These are phyloP conservation scores for Tricholoma sp. DNA, from an alignment of 768 basidiomycete species.

Conservation along the genomic window DNA sequence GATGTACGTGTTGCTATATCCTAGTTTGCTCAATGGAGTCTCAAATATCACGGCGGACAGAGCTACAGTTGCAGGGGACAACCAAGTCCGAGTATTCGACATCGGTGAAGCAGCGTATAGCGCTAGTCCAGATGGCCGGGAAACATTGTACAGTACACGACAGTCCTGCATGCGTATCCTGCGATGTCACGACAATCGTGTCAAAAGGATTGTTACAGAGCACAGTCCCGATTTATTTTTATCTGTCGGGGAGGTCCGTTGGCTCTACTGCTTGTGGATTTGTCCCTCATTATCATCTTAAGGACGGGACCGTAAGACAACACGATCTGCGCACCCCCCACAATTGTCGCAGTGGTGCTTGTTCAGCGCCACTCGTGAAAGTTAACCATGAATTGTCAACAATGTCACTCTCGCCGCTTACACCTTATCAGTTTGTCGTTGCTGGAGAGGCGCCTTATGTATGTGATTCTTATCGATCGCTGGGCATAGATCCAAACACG, in stretches of 20 bases:
- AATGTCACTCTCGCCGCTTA: constrained; percentile 68
- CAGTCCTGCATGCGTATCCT: constrained; percentile 51
- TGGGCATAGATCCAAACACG: neutral
- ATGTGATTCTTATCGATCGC: constrained; percentile 23
- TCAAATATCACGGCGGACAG: constrained; percentile 31
- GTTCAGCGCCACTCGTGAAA: constrained; percentile 68
- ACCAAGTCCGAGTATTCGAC: constrained; percentile 76
- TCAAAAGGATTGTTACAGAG: constrained; percentile 78
- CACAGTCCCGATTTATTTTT: constrained; percentile 73
- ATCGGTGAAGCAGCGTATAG: constrained; percentile 39
- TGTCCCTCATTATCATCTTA: constrained; percentile 1
- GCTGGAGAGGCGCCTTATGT: constrained; percentile 79
- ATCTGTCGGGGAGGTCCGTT: constrained; percentile 69
- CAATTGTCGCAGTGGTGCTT: constrained; percentile 49
- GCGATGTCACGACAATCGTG: constrained; percentile 65
- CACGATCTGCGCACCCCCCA: constrained; percentile 77
- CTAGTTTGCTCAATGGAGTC: constrained; percentile 2
- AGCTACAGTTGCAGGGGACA: constrained; percentile 70
- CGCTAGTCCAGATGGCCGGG: constrained; percentile 32
- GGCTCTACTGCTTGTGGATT: neutral
- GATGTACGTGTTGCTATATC: constrained; percentile 45
- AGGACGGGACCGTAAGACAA: constrained; percentile 87
- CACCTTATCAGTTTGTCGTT: constrained; percentile 81
- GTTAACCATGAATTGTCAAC: constrained; percentile 65
- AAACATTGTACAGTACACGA: constrained; percentile 39